Base-by-base conservation (phyloP, 1,139 yeast genomes). In the Kodamaea sp. region DNA sequence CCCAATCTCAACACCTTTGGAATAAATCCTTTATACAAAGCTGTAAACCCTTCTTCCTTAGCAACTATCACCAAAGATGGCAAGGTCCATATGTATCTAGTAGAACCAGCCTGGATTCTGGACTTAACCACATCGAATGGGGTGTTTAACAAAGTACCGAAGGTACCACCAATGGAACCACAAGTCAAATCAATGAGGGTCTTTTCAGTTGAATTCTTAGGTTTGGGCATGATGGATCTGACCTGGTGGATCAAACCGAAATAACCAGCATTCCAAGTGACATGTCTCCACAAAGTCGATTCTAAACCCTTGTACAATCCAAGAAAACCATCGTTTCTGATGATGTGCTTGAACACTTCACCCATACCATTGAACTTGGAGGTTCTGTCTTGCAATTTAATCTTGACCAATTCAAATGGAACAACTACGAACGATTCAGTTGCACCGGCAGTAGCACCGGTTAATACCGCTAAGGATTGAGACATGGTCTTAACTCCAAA, bases 401-500 rank as follows among this genome's bases (percentile, higher is more conserved):
- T 92, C 54, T 80, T 80, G 43, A 81, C 72, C 59, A 92, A 76
- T 65, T 92, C 98, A 55, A 92, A 92, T 12, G 98, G 98, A 30
- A 92, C 97, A 40, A 92, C 97, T 34, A 92, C 96, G 57, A 89
- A 87, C 4, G 96, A 80, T 64, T 92, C 98, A 34, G 95, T 84
- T 29, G 96, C 95, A 68, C 98, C 98, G 11, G 98, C 97, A 20
- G 96, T 86, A 24, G 97, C 97, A 66, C 98, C 99, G 34, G 97
- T 87, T 53, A 92, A 73, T 38, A 92, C 70, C 5, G 97, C 89
- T 53, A 92, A 71, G 10, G 87, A 78, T 66, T 90, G 97, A 44
- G 73, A 85, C 79, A 86, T 77, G 46, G 76, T 65, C 16, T 71
- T 61, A 33, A 84, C 75, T 29, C 89, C 95, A 61, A 92, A 90